These are phyloP conservation scores for Saccharomycodes ludwigii DNA, from an alignment of 805 yeast genomes.

Conservation along the genomic window DNA sequence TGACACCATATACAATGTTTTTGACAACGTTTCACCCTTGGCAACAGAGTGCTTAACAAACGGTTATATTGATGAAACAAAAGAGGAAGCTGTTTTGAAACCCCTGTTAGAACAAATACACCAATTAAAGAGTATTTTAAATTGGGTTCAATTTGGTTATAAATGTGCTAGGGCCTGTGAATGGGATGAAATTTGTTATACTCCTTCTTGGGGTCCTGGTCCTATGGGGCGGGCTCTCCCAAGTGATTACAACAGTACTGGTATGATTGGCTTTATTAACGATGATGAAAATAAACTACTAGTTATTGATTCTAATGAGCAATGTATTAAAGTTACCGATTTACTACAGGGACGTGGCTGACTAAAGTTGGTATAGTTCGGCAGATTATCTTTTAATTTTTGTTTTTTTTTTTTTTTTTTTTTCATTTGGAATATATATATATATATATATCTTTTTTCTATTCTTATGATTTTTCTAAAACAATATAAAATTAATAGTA, in stretches of 20 bases:
- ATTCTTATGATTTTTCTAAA: no score
- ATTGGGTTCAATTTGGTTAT: conserved; percentile 32
- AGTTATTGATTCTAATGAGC: conserved; percentile 11
- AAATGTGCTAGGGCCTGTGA: conserved; percentile 31
- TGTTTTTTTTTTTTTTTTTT: no score
- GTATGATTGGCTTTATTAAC: conserved; percentile 9
- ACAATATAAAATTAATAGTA: no score
- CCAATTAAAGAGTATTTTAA: conserved; percentile 18
- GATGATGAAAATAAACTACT: conserved; percentile 11
- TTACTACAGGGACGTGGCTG: no score
- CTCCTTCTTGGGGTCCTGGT: conserved; percentile 52
- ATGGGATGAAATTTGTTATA: conserved; percentile 38
- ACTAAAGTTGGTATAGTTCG: no score
- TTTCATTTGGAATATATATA: no score
- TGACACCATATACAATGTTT: conserved; percentile 25
- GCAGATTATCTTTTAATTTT: no score
- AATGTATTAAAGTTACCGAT: conserved; percentile 12
- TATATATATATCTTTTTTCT: no score
- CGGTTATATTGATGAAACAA: conserved; percentile 10
- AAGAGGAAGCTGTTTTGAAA: conserved; percentile 4
- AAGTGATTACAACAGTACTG: conserved; percentile 5
- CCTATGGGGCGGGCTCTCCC: conserved; percentile 33
- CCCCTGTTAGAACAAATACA: conserved; percentile 10
- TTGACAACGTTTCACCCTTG: conserved; percentile 17
- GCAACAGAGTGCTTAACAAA: conserved; percentile 17